A percentile compares a stretch with the other conserved stretches of the same genome.
These are phyloP conservation scores for Hericium erinaceus DNA, from an alignment of 768 basidiomycete genomes.

Conservation along the genomic window DNA sequence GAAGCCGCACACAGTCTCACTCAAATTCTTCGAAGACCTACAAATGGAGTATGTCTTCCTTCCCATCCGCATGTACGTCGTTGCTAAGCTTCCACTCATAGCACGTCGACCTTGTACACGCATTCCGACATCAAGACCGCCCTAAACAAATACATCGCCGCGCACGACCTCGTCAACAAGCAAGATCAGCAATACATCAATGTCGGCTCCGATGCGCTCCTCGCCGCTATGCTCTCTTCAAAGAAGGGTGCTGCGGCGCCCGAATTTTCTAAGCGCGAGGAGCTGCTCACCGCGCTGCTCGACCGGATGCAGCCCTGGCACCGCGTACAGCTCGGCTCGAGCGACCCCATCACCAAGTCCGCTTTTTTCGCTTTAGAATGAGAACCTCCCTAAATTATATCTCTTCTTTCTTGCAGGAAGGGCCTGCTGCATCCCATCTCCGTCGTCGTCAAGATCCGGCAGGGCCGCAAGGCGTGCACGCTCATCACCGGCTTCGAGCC, in stretches of 20 bases:
- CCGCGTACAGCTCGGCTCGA: constrained; percentile 45
- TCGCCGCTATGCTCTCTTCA: constrained; percentile 23
- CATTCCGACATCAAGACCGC: constrained; percentile 44
- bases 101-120: constrained; percentile 46
- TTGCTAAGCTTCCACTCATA: constrained; percentile 18
- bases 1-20: constrained; percentile 57
- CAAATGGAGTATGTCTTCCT: constrained; percentile 46
- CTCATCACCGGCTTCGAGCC: constrained; percentile 74
- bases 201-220: constrained; percentile 36
- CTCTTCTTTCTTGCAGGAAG: constrained; percentile 40
- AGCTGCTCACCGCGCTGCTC: constrained; percentile 42
- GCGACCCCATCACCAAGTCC: constrained; percentile 52
- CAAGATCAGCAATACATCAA: constrained; percentile 63
- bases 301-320: constrained; percentile 75
- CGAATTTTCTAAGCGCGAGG: constrained; percentile 62
- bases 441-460: constrained; percentile 62
- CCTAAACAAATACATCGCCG: constrained; percentile 54
- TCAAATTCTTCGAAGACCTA: constrained; percentile 53
- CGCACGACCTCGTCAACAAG: constrained; percentile 54
- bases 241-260: constrained; percentile 11
- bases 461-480: constrained; percentile 71
- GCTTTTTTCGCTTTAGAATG: constrained; percentile 15
- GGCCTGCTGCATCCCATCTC: constrained; percentile 64
- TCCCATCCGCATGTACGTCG: background rate
- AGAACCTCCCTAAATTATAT: background rate